Base-by-base conservation (phyloP, 2,329 filamentous ascomycete genomes). In the Colletotrichum viniferum region DNA sequence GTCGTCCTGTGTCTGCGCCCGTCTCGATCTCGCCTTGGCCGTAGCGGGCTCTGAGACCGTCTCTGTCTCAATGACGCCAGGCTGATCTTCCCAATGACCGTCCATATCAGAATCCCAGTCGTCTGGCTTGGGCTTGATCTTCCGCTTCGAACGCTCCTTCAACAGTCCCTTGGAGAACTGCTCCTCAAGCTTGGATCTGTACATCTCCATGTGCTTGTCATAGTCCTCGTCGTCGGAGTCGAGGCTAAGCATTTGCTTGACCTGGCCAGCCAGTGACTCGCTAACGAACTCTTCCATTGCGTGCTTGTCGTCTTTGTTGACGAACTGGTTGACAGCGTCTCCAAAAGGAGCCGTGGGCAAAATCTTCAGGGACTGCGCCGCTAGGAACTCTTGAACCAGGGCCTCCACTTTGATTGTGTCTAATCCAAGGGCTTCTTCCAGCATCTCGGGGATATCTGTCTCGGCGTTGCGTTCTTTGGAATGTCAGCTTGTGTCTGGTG, bases 221-320 rank as follows among this genome's bases (percentile, higher is more conserved):
- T 98, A 87, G 36, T 95, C 93, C 36, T 93, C 91, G 68, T 94
- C 91, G 24, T 94, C 92, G 0, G 90, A 88, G 61, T 94, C 91
- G 7, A 95, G 85, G 1, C 88, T 87, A 38, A 96, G 87, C 80
- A 96, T 88, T 77, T 94, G 90, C 78, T 92, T 92, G 21, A 96
- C 90, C 80, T 96, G 94, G 26, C 89, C 91, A 4, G 91, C 88
- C 4, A 96, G 86, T 16, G 93, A 94, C 36, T 95, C 93, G 26
- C 90, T 91, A 12, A 96, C 93, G 79, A 96, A 96, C 58, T 92
- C 87, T 81, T 96, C 92, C 92, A 98, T 95, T 4, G 95, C 95
- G 79, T 97, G 93, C 81, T 96, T 98, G 86, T 99, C 97, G 78
- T 98, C 95, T 79, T 98, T 98, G 82, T 96, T 93, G 30, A 99